phyloP scores from a whole-genome alignment of 495 filamentous ascomycete genomes.

The Diplogelasinospora grovesii region DNA sequence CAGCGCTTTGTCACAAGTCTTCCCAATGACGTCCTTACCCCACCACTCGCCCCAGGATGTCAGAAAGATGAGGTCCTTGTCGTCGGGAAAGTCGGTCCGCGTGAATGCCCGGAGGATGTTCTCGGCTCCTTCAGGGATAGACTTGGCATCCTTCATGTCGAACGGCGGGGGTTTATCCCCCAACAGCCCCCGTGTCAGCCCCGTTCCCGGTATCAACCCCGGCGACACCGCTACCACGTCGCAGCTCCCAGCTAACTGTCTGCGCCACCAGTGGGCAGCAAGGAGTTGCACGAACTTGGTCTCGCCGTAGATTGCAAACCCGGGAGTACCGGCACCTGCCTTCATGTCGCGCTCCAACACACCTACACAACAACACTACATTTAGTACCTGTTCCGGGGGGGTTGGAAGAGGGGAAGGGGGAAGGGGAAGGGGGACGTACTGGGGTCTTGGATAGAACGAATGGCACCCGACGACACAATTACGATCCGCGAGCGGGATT shows the following conservation, averaged over 20 bases:
- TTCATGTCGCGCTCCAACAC: conserved; percentile 28
- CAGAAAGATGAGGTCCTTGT: conserved; percentile 39
- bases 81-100: conserved; percentile 36
- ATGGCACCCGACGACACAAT: conserved; percentile 36
- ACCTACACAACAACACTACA: too few species aligned
- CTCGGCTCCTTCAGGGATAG: conserved; percentile 30
- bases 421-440: neutral
- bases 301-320: conserved; percentile 20
- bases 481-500: conserved; percentile 31
- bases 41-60: conserved; percentile 47
- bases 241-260: conserved; percentile 31
- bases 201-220: conserved; percentile 34
- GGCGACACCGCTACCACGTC: conserved; percentile 40
- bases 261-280: conserved; percentile 43
- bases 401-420: neutral
- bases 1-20: conserved; percentile 30
- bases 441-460: conserved; percentile 22
- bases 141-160: conserved; percentile 32
- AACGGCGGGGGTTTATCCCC: conserved; percentile 9
- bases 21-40: conserved; percentile 31
- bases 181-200: conserved; percentile 17
- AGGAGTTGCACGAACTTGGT: conserved; percentile 41
- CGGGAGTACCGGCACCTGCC: conserved; percentile 18
- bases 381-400: too few species aligned
- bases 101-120: conserved; percentile 36